Evolutionary conservation across 2,329 filamentous ascomycete genomes (phyloP), one percentile per base, ranked within the genome.

Genomic region (Rutstroemia sp.): DNA sequence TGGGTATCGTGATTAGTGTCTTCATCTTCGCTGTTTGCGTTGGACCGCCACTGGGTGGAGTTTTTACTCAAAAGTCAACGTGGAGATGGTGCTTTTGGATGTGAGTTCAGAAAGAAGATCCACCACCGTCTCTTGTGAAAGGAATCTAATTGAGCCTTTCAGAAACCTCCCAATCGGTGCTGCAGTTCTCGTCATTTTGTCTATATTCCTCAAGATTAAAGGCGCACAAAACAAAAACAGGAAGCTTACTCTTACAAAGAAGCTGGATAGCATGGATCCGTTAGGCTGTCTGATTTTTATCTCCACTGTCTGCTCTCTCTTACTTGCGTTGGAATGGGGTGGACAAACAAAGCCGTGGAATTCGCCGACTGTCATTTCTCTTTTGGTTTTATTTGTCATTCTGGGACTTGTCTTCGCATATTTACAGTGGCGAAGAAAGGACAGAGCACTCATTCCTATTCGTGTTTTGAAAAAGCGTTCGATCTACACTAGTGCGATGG

Each of bases 21-120:
- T 58, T 58, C 40, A 49, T 23, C 6, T 17, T 58, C 6, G 27
- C 19, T 14, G 36, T 48, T 9, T 52, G 57, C 45, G 56, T 61
- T 67, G 83, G 83, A 0, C 83, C 82, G 0, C 73, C 84, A 16
- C 71, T 85, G 80, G 78, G 82, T 51, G 82, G 82, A 45, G 73
- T 77, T 2, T 81, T 86, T 58, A 83, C 82, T 0, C 73, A 83
- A 48, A 75, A 74, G 57, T 70, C 72, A 0, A 65, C 68, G 1
- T 62, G 74, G 44, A 60, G 67, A 4, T 72, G 72, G 60, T 67
- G 64, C 50, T 64, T 65, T 46, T 67, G 65, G 63, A 72, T 73
- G 63, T 67, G 61, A 25, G 23, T 25, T 25, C 23, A 25, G 23
- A 25, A 25, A 25, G 23, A 25, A 25, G 23, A 25, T 25, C 23